Conservation (phyloP, 345 rosid species). For the Eucalyptus lansdowneana region DNA sequence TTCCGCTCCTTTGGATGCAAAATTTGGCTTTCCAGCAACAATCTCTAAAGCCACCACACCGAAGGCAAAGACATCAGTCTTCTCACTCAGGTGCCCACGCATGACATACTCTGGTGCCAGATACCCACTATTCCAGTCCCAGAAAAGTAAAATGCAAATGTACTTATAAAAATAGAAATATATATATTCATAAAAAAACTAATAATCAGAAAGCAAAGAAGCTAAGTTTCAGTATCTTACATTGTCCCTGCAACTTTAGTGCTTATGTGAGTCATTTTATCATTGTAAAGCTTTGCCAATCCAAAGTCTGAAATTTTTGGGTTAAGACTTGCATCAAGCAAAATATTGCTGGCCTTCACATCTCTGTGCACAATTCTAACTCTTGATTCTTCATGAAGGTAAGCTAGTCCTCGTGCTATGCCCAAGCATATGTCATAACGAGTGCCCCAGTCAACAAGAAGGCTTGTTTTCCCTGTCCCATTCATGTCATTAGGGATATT, state of each 20-base stretch:
- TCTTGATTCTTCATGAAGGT: conserved; percentile 57
- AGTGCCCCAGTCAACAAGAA: conserved; percentile 26
- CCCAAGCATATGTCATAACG: conserved; percentile 36
- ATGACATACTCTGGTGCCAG: too few species aligned
- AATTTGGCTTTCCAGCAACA: too few species aligned
- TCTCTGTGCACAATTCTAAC: conserved; percentile 42
- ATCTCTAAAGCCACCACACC: too few species aligned
- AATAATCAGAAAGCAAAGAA: too few species aligned
- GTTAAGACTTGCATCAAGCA: conserved; percentile 31
- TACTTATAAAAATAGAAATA: too few species aligned
- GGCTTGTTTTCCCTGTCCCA: conserved; percentile 17
- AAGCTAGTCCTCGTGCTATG: conserved; percentile 46
- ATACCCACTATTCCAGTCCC: too few species aligned
- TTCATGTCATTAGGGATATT: background rate
- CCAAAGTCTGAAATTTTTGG: conserved; percentile 62
- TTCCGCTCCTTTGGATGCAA: too few species aligned
- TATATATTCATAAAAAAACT: too few species aligned
- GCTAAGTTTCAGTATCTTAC: conserved; percentile 2
- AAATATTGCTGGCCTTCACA: conserved; percentile 36
- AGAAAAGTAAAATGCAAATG: too few species aligned
- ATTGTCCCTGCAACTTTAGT: conserved; percentile 41
- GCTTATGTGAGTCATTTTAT: conserved; percentile 45
- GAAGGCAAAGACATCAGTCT: too few species aligned
- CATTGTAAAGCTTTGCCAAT: conserved; percentile 44
- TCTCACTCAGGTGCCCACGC: too few species aligned